Conservation (phyloP, 768 basidiomycete genomes). For the Boletus bicolor region DNA sequence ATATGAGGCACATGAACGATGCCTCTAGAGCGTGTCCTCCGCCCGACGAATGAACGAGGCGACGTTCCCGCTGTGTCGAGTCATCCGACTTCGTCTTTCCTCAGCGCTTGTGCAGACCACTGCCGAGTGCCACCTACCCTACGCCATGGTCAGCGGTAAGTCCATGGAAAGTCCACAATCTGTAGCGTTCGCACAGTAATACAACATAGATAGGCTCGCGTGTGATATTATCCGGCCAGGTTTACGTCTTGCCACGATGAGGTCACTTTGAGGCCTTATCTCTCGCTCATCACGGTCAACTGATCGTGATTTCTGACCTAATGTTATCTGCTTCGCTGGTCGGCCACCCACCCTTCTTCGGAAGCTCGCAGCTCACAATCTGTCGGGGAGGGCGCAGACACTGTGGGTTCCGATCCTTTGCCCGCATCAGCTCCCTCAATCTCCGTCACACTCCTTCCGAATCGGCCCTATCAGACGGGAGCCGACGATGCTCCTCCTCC, state of each 20-base stretch:
- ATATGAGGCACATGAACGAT: too few species aligned
- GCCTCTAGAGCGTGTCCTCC: too few species aligned
- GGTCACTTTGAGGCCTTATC: neutral
- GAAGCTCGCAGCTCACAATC: neutral
- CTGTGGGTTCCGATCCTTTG: neutral
- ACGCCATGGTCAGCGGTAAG: too few species aligned
- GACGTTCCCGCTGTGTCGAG: too few species aligned
- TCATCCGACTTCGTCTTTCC: neutral
- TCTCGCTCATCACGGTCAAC: neutral
- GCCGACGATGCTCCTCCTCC: too few species aligned
- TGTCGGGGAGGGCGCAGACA: too few species aligned
- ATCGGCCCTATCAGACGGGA: too few species aligned
- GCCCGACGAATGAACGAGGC: too few species aligned
- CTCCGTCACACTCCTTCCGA: too few species aligned
- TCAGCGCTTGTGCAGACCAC: neutral
- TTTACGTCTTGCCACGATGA: neutral
- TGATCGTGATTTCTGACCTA: neutral
- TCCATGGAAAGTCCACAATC: neutral
- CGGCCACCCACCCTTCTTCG: neutral
- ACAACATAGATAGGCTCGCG: neutral
- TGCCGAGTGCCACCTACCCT: too few species aligned
- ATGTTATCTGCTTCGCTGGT: neutral
- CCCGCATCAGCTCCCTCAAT: neutral
- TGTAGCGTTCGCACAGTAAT: neutral
- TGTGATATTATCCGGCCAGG: neutral